phyloP scores from a whole-genome alignment of 2,329 filamentous ascomycete species.

The Trichoderma koningii region DNA sequence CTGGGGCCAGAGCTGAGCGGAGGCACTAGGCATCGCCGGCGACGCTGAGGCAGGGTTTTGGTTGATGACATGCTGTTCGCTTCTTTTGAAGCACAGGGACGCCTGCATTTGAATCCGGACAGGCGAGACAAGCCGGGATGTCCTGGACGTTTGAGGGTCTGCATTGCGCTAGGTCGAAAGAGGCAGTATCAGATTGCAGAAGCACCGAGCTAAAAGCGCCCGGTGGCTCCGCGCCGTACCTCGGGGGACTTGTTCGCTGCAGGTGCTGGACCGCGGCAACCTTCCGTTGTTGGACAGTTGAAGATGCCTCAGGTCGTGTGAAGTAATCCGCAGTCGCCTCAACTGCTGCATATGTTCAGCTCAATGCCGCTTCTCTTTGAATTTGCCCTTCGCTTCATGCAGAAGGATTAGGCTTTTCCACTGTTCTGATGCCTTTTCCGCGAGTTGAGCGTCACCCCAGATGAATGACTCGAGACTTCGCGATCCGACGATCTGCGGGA shows the following conservation, averaged over 20 bases:
- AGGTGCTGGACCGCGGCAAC: too few relatives aligned
- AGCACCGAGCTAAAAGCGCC: neutral
- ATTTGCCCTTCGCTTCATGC: too few relatives aligned
- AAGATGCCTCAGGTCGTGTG: too few relatives aligned
- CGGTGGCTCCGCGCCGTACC: neutral
- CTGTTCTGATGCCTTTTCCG: neutral
- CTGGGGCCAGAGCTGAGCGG: neutral
- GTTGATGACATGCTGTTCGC: constrained; percentile 16
- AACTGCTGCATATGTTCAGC: too few relatives aligned
- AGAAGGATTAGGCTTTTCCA: too few relatives aligned
- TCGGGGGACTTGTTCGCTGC: neutral
- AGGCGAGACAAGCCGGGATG: constrained; percentile 2
- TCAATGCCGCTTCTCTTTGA: too few relatives aligned
- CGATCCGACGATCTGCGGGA: constrained; percentile 19
- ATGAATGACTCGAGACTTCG: constrained; percentile 8
- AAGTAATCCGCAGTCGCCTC: too few relatives aligned
- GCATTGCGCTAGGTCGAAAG: neutral
- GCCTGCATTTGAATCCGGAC: neutral
- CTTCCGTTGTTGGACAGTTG: too few relatives aligned
- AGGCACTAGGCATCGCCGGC: constrained; percentile 3
- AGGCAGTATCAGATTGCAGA: neutral
- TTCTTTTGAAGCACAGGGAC: neutral
- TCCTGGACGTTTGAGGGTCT: neutral
- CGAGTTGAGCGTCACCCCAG: neutral
- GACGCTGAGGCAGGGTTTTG: constrained; percentile 13